phyloP scores from a whole-genome alignment of 2,329 filamentous ascomycete genomes.

The Trichoderma sp. region DNA sequence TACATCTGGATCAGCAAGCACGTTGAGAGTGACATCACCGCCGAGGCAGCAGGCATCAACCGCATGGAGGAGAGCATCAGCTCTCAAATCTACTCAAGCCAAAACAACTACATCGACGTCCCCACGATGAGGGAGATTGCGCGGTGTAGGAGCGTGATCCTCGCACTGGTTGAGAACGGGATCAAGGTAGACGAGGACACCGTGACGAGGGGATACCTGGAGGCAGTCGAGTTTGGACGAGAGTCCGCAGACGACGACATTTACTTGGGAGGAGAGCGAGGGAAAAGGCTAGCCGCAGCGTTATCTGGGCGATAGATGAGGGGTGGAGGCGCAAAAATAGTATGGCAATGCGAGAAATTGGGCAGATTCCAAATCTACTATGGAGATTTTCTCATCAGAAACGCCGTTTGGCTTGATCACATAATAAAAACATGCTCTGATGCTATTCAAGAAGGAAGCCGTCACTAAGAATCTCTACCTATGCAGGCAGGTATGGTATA shows the following conservation, averaged over 20 bases:
- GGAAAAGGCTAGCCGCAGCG: conserved; percentile 48
- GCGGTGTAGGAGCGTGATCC: conserved; percentile 75
- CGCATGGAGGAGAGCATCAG: conserved; percentile 84
- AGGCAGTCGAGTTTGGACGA: conserved; percentile 70
- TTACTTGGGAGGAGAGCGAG: conserved; percentile 58
- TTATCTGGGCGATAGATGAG: conserved; percentile 28
- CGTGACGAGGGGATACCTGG: conserved; percentile 77
- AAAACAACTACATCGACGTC: conserved; percentile 80
- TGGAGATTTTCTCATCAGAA: not conserved
- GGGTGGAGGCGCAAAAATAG: not conserved
- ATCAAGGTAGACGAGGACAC: conserved; percentile 87
- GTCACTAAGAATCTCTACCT: too few species aligned
- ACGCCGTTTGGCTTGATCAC: not conserved
- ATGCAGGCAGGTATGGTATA: not conserved
- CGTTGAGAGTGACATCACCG: conserved; percentile 55
- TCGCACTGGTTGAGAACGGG: conserved; percentile 76
- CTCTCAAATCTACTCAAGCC: conserved; percentile 85
- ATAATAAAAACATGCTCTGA: too few species aligned
- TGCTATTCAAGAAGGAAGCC: too few species aligned
- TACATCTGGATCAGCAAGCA: conserved; percentile 96
- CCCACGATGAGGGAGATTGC: conserved; percentile 85
- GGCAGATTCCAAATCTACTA: not conserved
- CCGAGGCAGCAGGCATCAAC: conserved; percentile 62
- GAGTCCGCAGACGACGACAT: conserved; percentile 57
- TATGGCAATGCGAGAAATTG: not conserved